A percentile compares a stretch with the other conserved stretches of the same genome.
Evolutionary conservation across 192 early-diverging fungal genomes (phyloP).

Genomic region (Coemansia sp.): DNA sequence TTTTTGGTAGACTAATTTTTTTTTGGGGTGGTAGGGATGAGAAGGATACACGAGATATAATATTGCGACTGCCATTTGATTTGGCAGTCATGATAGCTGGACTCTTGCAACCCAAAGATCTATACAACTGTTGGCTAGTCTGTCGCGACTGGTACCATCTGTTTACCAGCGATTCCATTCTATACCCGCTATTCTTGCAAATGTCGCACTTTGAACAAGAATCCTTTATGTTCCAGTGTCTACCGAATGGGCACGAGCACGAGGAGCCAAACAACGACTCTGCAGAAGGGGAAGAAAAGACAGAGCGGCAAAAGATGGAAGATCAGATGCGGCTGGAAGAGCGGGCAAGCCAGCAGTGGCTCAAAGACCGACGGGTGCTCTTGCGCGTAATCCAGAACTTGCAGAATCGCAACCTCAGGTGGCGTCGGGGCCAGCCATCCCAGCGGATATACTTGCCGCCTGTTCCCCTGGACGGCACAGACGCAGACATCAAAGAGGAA

Average conservation of each 20-base stretch:
- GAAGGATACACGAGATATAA: slow-evolving; percentile 23
- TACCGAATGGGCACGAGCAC: slow-evolving; percentile 23
- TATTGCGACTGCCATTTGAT: slow-evolving; percentile 45
- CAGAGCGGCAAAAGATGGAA: not conserved
- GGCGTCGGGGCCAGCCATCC: slow-evolving; percentile 25
- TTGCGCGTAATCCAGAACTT: slow-evolving; percentile 33
- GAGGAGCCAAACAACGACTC: not conserved
- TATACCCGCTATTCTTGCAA: slow-evolving; percentile 28
- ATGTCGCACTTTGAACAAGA: slow-evolving; percentile 51
- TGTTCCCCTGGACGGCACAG: slow-evolving; percentile 36
- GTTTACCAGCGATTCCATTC: slow-evolving; percentile 22
- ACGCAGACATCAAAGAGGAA: slow-evolving; percentile 34
- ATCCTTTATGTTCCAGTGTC: slow-evolving; percentile 37
- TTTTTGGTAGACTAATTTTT: no score
- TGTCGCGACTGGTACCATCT: slow-evolving; percentile 26
- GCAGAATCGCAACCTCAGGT: slow-evolving; percentile 38
- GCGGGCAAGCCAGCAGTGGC: slow-evolving; percentile 40
- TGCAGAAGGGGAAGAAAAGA: not conserved
- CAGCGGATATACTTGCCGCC: slow-evolving; percentile 44
- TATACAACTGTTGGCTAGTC: slow-evolving; percentile 41
- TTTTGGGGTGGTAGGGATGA: not conserved
- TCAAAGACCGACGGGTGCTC: slow-evolving; percentile 30
- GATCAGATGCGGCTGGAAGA: slow-evolving; percentile 23
- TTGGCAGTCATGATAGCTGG: slow-evolving; percentile 31
- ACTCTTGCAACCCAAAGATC: slow-evolving; percentile 15